Conservation (phyloP, 805 yeast genomes). For the Starmerella gropengiesseri region DNA sequence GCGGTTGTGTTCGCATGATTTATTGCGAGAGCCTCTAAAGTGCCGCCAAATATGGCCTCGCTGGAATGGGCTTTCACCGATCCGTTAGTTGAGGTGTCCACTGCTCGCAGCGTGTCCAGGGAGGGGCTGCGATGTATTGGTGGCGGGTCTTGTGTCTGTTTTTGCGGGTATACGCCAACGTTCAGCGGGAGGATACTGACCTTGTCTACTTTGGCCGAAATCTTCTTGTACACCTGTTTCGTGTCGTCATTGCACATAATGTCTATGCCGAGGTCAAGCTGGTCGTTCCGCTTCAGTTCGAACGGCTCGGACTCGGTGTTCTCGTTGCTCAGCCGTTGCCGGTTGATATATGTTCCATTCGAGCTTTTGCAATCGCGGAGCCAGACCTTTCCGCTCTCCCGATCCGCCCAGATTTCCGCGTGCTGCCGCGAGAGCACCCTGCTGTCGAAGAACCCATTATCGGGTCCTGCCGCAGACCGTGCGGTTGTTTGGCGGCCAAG, state of each 20-base stretch:
- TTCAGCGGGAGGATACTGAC: slow-evolving; percentile 46
- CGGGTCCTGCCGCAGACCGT: slow-evolving; percentile 42
- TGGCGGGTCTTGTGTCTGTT: slow-evolving; percentile 5
- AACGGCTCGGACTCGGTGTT: slow-evolving; percentile 41
- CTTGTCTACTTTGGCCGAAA: slow-evolving; percentile 71
- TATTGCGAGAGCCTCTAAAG: slow-evolving; percentile 30
- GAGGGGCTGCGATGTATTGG: slow-evolving; percentile 15
- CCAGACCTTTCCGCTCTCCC: slow-evolving; percentile 51
- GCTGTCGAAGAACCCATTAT: slow-evolving; percentile 90
- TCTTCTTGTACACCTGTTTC: slow-evolving; percentile 68
- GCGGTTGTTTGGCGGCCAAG: slow-evolving; percentile 75
- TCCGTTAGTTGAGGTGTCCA: not conserved
- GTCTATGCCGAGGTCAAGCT: slow-evolving; percentile 89
- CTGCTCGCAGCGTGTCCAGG: slow-evolving; percentile 15
- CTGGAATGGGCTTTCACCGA: slow-evolving; percentile 2
- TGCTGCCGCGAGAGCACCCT: slow-evolving; percentile 87
- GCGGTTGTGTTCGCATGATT: slow-evolving; percentile 29
- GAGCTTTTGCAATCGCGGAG: slow-evolving; percentile 81
- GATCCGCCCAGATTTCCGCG: slow-evolving; percentile 76
- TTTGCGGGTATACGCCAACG: slow-evolving; percentile 14
- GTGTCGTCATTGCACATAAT: slow-evolving; percentile 39
- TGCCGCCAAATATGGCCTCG: slow-evolving; percentile 30
- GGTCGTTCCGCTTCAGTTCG: slow-evolving; percentile 66
- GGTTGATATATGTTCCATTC: slow-evolving; percentile 89
- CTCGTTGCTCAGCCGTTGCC: slow-evolving; percentile 51